Base-by-base conservation (phyloP, 108 stramenopile genomes). In the Nitzschia inconspicua region DNA sequence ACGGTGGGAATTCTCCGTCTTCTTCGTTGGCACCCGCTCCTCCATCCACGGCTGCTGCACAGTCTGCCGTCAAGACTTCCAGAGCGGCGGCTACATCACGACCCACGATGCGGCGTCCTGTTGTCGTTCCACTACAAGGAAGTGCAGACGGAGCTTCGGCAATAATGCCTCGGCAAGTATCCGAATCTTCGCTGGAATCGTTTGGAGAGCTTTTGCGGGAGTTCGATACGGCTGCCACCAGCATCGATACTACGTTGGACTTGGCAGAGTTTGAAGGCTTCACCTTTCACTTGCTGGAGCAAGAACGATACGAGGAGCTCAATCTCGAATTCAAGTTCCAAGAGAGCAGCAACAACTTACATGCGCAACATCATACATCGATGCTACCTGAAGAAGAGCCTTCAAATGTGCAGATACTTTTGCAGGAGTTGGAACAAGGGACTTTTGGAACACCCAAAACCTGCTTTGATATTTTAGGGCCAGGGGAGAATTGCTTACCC, bases 241-340 rank as follows among this genome's bases (percentile, higher is more conserved):
- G 4, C 19, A 31, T 18, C 13, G 19, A 14, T 25, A 31, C 30
- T 51, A 11, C 27, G 3, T 31, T 4, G 50, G 50, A 51, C 16
- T 13, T 51, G 14, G 50, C 50, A 6, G 50, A 51, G 27, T 66
- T 66, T 40, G 65, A 56, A 27, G 65, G 65, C 1, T 44, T 23
- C 24, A 28, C 53, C 16, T 66, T 66, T 47, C 41, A 54, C 20
- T 55, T 53, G 10, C 36, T 66, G 44, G 54, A 66, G 28, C 36
- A 55, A 36, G 54, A 47, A 2, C 42, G 54, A 2, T 66, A 56
- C 25, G 65, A 66, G 11, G 65, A 66, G 47, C 35, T 66, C 3
- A 37, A 56, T 51, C 50, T 29, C 5, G 29, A 26, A 30, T 31
- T 51, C 29, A 30, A 31, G 25, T 51, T 31, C 25, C 19, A 11